Conservation (phyloP, 371 early-diverging fungal species). For the Mortierella sp. region DNA sequence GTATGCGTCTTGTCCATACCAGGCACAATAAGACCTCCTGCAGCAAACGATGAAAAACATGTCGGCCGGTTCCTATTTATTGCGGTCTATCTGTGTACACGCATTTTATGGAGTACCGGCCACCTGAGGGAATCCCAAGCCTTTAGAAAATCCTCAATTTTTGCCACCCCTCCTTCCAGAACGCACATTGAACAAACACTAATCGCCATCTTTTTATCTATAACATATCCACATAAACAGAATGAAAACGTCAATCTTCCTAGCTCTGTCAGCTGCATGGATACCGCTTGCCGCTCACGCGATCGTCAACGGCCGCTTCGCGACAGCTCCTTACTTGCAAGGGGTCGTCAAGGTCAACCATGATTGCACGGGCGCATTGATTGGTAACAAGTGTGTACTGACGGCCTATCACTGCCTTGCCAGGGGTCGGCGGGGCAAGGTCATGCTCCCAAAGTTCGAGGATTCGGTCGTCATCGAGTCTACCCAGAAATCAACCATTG, state of each 20-base stretch:
- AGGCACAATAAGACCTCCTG: background rate
- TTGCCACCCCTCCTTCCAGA: background rate
- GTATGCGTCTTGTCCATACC: background rate
- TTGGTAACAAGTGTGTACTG: conserved; percentile 26
- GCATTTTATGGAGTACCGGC: no score
- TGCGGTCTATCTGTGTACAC: no score
- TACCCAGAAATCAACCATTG: background rate
- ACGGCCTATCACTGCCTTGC: conserved; percentile 19
- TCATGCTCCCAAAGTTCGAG: conserved; percentile 12
- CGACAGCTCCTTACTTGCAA: background rate
- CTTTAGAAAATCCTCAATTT: background rate
- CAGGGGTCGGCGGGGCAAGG: conserved; percentile 3
- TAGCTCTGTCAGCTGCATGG: conserved; percentile 5
- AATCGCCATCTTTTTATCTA: background rate
- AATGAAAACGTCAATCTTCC: conserved; percentile 5
- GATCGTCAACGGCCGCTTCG: conserved; percentile 26
- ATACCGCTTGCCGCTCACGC: conserved; percentile 8
- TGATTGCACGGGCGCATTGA: conserved; percentile 21
- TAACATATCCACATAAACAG: background rate
- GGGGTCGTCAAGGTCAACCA: conserved; percentile 24
- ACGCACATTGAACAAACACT: background rate
- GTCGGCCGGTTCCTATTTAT: no score
- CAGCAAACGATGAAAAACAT: no score
- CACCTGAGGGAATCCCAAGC: background rate
- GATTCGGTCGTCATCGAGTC: conserved; percentile 21